Evolutionary conservation across 2,329 filamentous ascomycete genomes (phyloP).

Genomic region (Plectosphaerella sp.): DNA sequence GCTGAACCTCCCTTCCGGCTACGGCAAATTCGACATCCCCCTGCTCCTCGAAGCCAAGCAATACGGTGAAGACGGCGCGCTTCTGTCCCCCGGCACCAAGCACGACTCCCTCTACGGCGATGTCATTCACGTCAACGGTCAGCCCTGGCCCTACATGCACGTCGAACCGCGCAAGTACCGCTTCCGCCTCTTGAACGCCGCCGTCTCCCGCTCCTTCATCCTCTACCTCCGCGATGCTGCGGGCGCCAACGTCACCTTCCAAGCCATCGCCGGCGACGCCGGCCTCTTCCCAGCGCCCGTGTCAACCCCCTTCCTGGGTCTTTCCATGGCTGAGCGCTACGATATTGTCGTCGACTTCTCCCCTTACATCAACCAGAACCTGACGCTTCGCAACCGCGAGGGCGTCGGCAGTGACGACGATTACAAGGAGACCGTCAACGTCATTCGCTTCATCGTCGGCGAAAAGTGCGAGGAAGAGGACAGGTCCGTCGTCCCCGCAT

Average conservation of each 20-base stretch:
- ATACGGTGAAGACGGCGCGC: conserved; percentile 45
- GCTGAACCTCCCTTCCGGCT: conserved; percentile 42
- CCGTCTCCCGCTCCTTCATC: conserved; percentile 41
- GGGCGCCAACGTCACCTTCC: conserved; percentile 34
- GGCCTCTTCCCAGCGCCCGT: conserved; percentile 45
- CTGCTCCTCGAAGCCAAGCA: conserved; percentile 44
- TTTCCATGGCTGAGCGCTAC: conserved; percentile 54
- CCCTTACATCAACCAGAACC: conserved; percentile 39
- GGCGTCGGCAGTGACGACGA: conserved; percentile 39
- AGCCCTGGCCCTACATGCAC: conserved; percentile 55
- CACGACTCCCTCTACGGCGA: conserved; percentile 48
- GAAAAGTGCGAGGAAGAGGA: conserved; percentile 28
- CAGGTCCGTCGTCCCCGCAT: conserved; percentile 24
- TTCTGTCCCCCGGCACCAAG: conserved; percentile 40
- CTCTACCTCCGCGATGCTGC: conserved; percentile 37
- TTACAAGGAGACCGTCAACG: conserved; percentile 44
- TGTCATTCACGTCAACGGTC: conserved; percentile 53
- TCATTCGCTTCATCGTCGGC: conserved; percentile 47
- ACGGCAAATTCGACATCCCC: conserved; percentile 49
- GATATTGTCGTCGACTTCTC: conserved; percentile 55
- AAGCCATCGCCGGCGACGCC: conserved; percentile 49
- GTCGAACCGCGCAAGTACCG: conserved; percentile 59
- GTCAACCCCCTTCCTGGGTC: conserved; percentile 29
- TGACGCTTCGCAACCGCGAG: conserved; percentile 29
- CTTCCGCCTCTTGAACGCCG: conserved; percentile 47